phyloP scores from a whole-genome alignment of 2,329 filamentous ascomycete species.

The Thyridium curvatum region DNA sequence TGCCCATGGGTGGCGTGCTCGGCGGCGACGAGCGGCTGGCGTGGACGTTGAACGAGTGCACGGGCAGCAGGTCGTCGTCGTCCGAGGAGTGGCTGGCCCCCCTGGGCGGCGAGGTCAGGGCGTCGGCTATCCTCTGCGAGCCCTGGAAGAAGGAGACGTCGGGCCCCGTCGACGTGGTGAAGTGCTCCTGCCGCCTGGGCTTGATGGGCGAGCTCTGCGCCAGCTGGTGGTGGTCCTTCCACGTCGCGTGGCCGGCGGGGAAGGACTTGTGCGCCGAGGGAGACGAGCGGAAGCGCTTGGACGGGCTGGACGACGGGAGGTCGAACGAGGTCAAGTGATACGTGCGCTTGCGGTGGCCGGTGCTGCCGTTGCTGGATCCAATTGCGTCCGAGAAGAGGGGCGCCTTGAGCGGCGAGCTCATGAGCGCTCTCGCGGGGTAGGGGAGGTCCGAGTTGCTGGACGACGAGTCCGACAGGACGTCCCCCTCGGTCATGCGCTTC shows the following conservation, averaged over 20 bases:
- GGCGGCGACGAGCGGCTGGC: constrained; percentile 67
- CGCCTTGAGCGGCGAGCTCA: constrained; percentile 79
- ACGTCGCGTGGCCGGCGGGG: constrained; percentile 49
- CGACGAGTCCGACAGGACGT: constrained; percentile 80
- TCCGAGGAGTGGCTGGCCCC: constrained; percentile 65
- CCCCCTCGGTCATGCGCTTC: constrained; percentile 62
- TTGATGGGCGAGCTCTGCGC: constrained; percentile 85
- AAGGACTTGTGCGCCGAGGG: constrained; percentile 55
- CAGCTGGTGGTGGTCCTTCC: constrained; percentile 75
- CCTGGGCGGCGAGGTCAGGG: constrained; percentile 48
- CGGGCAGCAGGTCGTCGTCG: constrained; percentile 74
- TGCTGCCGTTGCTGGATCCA: constrained; percentile 62
- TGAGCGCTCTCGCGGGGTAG: constrained; percentile 61
- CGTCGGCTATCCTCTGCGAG: constrained; percentile 60
- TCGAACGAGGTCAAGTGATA: constrained; percentile 52
- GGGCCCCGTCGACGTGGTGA: constrained; percentile 64
- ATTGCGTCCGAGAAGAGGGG: constrained; percentile 81
- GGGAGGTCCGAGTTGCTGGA: constrained; percentile 75
- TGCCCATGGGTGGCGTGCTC: constrained; percentile 68
- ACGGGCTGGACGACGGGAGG: constrained; percentile 43
- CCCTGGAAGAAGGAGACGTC: constrained; percentile 75
- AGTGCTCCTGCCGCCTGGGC: constrained; percentile 66
- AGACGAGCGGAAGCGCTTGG: constrained; percentile 66
- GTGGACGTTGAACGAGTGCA: constrained; percentile 64
- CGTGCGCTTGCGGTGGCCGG: constrained; percentile 57